phyloP scores from a whole-genome alignment of 768 basidiomycete genomes.

The Lepiota brunneoincarnata region DNA sequence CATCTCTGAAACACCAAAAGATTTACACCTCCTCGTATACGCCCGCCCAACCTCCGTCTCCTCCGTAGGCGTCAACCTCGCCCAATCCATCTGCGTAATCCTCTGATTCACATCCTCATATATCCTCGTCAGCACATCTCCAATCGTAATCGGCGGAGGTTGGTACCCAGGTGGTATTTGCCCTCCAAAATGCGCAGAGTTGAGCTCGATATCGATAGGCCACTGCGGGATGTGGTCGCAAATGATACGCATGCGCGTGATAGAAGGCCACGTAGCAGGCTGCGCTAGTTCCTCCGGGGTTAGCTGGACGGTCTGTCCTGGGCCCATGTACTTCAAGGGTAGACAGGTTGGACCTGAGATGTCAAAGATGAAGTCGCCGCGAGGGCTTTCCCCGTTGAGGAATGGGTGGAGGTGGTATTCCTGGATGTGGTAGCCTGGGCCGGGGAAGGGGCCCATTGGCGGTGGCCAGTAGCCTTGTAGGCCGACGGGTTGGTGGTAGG shows the following conservation, averaged over 20 bases:
- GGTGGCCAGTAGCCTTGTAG: no score
- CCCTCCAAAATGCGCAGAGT: conserved; percentile 13
- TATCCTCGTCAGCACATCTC: conserved; percentile 55
- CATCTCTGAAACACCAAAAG: conserved; percentile 25
- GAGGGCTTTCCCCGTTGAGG: conserved; percentile 49
- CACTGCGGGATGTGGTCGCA: conserved; percentile 58
- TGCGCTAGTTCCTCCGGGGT: conserved; percentile 44
- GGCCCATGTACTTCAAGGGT: conserved; percentile 38
- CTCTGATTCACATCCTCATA: conserved; percentile 44
- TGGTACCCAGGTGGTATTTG: conserved; percentile 13
- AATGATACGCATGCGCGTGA: conserved; percentile 52
- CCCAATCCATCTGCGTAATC: conserved; percentile 41
- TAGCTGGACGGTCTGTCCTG: conserved; percentile 35
- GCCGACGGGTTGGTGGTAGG: no score
- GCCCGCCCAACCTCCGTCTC: conserved; percentile 32
- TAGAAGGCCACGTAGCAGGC: conserved; percentile 54
- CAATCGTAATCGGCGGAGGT: conserved; percentile 48
- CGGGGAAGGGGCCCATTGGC: neutral
- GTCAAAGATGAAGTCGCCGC: conserved; percentile 52
- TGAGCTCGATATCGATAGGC: conserved; percentile 53
- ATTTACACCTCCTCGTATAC: conserved; percentile 36
- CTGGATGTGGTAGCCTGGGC: conserved; percentile 3
- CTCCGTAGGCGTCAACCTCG: conserved; percentile 24
- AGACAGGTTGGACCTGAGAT: conserved; percentile 45
- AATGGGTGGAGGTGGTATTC: conserved; percentile 42